phyloP scores from a whole-genome alignment of 2,329 filamentous ascomycete genomes.

The Arthrinium puccinioides region DNA sequence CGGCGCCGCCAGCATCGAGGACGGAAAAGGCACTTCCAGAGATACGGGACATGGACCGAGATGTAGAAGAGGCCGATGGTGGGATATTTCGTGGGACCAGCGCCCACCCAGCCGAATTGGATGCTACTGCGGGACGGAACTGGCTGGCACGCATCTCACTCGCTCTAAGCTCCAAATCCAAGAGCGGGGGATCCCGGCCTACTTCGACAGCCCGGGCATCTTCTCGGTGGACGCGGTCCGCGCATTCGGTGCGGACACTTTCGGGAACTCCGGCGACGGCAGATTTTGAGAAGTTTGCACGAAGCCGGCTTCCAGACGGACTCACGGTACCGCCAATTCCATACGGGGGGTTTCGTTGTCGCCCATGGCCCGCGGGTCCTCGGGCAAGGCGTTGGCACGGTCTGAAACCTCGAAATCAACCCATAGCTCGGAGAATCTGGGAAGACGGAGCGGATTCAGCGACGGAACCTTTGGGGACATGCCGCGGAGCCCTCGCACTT shows the following conservation, averaged over 20 bases:
- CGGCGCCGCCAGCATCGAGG: neutral
- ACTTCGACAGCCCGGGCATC: neutral
- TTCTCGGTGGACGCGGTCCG: conserved; percentile 2
- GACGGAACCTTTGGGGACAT: conserved; percentile 7
- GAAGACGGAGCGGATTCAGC: conserved; percentile 1
- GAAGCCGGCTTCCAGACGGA: conserved; percentile 4
- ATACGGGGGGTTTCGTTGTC: neutral
- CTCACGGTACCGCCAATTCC: conserved; percentile 3
- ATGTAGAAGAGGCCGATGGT: neutral
- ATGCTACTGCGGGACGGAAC: conserved; percentile 1
- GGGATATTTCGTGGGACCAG: neutral
- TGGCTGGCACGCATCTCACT: conserved; percentile 6
- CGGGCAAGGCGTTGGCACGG: neutral
- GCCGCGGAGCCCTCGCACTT: neutral
- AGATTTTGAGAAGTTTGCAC: conserved; percentile 5
- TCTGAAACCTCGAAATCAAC: neutral
- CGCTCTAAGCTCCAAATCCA: neutral
- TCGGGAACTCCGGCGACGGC: conserved; percentile 1
- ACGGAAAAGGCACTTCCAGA: neutral
- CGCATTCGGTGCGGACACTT: conserved; percentile 1
- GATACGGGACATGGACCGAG: neutral
- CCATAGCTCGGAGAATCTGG: neutral
- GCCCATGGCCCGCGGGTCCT: neutral
- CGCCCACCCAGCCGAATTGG: conserved; percentile 6
- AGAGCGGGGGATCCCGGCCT: neutral